These are phyloP conservation scores for Penicillium sp. DNA, from an alignment of 2,329 filamentous ascomycete genomes.

Conservation along the genomic window DNA sequence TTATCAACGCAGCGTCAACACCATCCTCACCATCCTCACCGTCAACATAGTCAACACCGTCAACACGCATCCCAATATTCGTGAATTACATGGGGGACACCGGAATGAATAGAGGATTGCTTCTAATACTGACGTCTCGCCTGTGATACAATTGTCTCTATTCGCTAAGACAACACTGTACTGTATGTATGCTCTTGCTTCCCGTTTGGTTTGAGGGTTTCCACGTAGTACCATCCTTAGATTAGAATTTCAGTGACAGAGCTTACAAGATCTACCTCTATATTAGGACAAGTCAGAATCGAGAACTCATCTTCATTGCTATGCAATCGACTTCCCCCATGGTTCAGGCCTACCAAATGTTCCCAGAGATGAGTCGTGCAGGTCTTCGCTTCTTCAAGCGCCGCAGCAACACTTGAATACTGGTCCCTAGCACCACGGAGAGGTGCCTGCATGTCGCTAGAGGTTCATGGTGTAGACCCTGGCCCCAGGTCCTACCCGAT, in stretches of 20 bases:
- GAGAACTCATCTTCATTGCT: not conserved
- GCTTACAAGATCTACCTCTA: not conserved
- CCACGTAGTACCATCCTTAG: no score
- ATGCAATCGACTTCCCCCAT: constrained; percentile 1
- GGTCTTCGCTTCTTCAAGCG: not conserved
- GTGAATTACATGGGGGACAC: not conserved
- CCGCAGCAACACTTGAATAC: not conserved
- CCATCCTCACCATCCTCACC: not conserved
- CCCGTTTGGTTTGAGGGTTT: not conserved
- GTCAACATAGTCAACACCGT: not conserved
- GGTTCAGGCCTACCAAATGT: not conserved
- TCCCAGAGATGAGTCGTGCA: not conserved
- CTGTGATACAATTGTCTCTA: not conserved
- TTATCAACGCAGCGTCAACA: not conserved
- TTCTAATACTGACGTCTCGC: no score
- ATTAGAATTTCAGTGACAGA: no score
- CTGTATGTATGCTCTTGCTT: not conserved
- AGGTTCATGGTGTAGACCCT: no score
- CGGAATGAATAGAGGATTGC: not conserved
- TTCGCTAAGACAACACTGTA: not conserved
- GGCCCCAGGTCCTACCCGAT: no score
- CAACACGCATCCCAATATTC: not conserved
- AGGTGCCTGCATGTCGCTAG: no score
- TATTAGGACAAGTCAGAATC: not conserved
- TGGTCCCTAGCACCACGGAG: no score